Percentiles rank a stretch among this genome's conserved stretches.
phyloP scores from a whole-genome alignment of 164 flowering plant species.

The Echeveria elegans region DNA sequence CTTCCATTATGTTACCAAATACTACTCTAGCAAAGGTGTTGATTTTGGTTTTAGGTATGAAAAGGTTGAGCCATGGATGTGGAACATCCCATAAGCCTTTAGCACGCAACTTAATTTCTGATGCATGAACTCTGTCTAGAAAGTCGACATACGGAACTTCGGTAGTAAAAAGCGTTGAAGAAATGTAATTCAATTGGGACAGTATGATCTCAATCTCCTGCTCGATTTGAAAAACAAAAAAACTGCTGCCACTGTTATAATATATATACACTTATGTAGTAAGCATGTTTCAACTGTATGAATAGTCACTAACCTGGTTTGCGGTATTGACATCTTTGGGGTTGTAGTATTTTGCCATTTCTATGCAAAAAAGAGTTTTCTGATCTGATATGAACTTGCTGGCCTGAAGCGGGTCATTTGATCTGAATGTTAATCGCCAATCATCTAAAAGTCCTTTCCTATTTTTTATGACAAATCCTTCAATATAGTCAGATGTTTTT shows the following conservation, averaged over 20 bases:
- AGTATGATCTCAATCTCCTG: constrained; percentile 43
- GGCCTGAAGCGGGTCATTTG: constrained; percentile 44
- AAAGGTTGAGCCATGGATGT: constrained; percentile 94
- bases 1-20: constrained; percentile 64
- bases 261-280: background rate
- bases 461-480: constrained; percentile 50
- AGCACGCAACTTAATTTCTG: constrained; percentile 58
- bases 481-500: constrained; percentile 40
- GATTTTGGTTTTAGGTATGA: constrained; percentile 62
- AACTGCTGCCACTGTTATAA: constrained; percentile 1
- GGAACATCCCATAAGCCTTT: constrained; percentile 85
- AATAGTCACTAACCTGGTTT: constrained; percentile 25
- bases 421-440: constrained; percentile 47
- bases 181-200: constrained; percentile 55
- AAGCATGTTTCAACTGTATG: background rate
- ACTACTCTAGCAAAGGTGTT: constrained; percentile 51
- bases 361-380: constrained; percentile 40
- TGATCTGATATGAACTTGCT: constrained; percentile 42
- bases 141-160: constrained; percentile 75
- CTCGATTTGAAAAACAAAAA: constrained; percentile 4
- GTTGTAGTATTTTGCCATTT: constrained; percentile 42
- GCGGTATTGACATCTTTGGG: constrained; percentile 14
- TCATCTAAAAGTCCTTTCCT: constrained; percentile 39
- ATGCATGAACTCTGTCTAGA: constrained; percentile 72
- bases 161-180: constrained; percentile 55